Conservation (phyloP, 2,329 filamentous ascomycete species). For the Atkinsonella texensis region DNA sequence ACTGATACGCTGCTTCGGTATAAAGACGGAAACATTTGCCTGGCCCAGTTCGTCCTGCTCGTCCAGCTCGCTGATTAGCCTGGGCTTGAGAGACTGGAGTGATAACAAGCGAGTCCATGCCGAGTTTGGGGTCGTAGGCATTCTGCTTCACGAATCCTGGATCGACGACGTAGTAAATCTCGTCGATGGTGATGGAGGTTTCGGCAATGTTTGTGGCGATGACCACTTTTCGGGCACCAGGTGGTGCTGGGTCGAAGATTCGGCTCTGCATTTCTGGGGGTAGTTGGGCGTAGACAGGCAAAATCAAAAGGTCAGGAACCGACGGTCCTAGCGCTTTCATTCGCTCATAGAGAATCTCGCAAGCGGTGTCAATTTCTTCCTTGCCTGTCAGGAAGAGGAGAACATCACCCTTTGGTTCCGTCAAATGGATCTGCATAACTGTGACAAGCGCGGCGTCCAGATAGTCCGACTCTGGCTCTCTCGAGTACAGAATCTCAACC, state of each 20-base stretch:
- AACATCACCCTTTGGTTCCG: conserved; percentile 85
- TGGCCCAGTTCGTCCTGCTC: conserved; percentile 86
- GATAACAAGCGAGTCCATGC: conserved; percentile 93
- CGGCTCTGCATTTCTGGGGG: conserved; percentile 87
- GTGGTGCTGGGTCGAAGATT: conserved; percentile 88
- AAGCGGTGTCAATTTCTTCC: conserved; percentile 93
- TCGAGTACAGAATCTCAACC: conserved; percentile 89
- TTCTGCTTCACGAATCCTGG: conserved; percentile 98
- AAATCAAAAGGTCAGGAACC: conserved; percentile 82
- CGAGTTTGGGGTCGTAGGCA: conserved; percentile 90
- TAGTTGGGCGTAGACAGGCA: conserved; percentile 92
- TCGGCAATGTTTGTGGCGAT: conserved; percentile 98
- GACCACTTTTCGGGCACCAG: conserved; percentile 81
- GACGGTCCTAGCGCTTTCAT: conserved; percentile 91
- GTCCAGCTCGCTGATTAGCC: conserved; percentile 84
- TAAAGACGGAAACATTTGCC: conserved; percentile 95
- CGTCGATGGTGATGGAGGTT: conserved; percentile 94
- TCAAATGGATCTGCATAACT: conserved; percentile 96
- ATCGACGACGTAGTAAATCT: conserved; percentile 95
- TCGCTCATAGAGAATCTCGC: conserved; percentile 83
- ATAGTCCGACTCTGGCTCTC: conserved; percentile 92
- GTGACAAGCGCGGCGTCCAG: conserved; percentile 88
- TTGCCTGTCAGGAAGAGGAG: conserved; percentile 94
- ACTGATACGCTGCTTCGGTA: conserved; percentile 89
- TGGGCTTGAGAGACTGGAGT: conserved; percentile 96